Evolutionary conservation across 208 protist genomes (phyloP).

Genomic region (Trypanosoma rangeli): DNA sequence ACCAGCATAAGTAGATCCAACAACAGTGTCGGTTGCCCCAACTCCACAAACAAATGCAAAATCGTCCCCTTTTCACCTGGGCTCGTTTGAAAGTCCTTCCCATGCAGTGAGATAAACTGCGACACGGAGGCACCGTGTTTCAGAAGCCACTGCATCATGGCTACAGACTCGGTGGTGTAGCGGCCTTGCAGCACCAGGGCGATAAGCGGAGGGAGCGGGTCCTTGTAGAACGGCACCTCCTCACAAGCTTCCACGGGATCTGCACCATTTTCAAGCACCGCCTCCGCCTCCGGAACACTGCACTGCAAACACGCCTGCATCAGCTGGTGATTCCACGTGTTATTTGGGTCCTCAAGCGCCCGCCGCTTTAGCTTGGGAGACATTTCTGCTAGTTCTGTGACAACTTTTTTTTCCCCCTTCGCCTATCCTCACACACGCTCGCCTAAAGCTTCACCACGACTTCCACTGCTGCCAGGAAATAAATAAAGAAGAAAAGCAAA

Average conservation of each 20-base stretch:
- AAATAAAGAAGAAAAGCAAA: not conserved
- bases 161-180: slow-evolving; percentile 33
- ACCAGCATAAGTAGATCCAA: slow-evolving; percentile 54
- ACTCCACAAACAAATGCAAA: slow-evolving; percentile 73
- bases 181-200: slow-evolving; percentile 50
- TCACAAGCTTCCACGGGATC: slow-evolving; percentile 60
- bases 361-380: slow-evolving; percentile 34
- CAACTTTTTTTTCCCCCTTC: not conserved
- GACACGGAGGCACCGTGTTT: slow-evolving; percentile 55
- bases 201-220: slow-evolving; percentile 36
- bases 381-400: slow-evolving; percentile 15
- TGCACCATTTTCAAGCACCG: slow-evolving; percentile 55
- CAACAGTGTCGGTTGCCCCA: slow-evolving; percentile 56
- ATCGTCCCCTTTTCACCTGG: slow-evolving; percentile 41
- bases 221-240: slow-evolving; percentile 38
- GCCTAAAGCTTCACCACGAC: not conserved
- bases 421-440: not conserved
- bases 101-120: slow-evolving; percentile 40
- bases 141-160: slow-evolving; percentile 52
- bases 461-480: not conserved
- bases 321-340: slow-evolving; percentile 85
- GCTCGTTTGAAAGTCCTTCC: slow-evolving; percentile 12
- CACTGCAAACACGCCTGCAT: slow-evolving; percentile 62
- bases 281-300: slow-evolving; percentile 36
- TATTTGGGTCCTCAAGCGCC: slow-evolving; percentile 67